These are phyloP conservation scores for Boechera stricta DNA, from an alignment of 345 rosid species.

Conservation along the genomic window DNA sequence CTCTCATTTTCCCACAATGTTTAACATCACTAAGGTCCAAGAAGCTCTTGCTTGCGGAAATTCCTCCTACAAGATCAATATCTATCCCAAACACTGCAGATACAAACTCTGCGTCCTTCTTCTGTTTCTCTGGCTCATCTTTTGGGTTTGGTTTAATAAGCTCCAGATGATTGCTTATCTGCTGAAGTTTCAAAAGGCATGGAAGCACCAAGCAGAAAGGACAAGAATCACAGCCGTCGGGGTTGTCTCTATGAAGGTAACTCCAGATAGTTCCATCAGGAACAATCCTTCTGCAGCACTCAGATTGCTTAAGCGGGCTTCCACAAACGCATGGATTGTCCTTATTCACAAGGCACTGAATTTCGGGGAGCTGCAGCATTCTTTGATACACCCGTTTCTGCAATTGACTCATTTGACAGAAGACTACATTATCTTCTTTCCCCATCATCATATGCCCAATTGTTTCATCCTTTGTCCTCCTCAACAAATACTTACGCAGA, in stretches of 20 bases:
- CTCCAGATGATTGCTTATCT: constrained; percentile 97
- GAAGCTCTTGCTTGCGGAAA: constrained; percentile 71
- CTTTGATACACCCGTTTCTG: constrained; percentile 82
- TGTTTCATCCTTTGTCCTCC: constrained; percentile 97
- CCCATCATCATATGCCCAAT: constrained; percentile 98
- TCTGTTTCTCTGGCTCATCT: constrained; percentile 88
- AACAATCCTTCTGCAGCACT: constrained; percentile 88
- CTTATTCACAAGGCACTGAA: constrained; percentile 90
- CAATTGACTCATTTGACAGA: constrained; percentile 91
- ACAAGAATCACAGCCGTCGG: constrained; percentile 95
- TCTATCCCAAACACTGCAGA: constrained; percentile 82
- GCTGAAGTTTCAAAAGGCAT: constrained; percentile 65
- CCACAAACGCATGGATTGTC: constrained; percentile 87
- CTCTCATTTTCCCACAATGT: constrained; percentile 96
- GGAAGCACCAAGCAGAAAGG: constrained; percentile 97
- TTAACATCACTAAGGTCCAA: constrained; percentile 80
- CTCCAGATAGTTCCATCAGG: constrained; percentile 93
- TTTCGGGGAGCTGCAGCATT: constrained; percentile 82
- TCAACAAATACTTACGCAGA: constrained; percentile 78
- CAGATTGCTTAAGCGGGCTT: constrained; percentile 86
- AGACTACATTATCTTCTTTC: constrained; percentile 95
- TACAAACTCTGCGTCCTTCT: constrained; percentile 88
- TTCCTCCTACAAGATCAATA: constrained; percentile 81
- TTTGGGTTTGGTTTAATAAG: constrained; percentile 90
- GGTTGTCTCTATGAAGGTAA: constrained; percentile 79